Conservation (phyloP, 2,329 filamentous ascomycete species). For the Penicillium sp. region DNA sequence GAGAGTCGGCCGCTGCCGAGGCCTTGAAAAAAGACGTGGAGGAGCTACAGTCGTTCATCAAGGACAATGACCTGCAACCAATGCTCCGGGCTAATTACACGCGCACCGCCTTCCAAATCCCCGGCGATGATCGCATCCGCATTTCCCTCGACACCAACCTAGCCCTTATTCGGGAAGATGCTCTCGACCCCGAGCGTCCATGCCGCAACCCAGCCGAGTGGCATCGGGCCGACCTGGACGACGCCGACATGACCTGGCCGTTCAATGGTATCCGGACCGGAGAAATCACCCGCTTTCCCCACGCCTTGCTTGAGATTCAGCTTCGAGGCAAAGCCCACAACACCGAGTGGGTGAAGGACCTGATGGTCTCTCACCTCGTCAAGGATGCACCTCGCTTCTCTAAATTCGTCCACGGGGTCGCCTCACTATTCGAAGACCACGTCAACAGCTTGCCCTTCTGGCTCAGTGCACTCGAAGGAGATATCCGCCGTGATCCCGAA, state of each 20-base stretch:
- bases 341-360: constrained; percentile 81
- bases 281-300: constrained; percentile 86
- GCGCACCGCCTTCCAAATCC: constrained; percentile 94
- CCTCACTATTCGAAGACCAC: constrained; percentile 87
- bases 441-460: constrained; percentile 97
- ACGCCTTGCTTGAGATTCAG: constrained; percentile 89
- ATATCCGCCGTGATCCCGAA: constrained; percentile 91
- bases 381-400: constrained; percentile 87
- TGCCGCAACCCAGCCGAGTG: constrained; percentile 84
- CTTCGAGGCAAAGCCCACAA: constrained; percentile 61
- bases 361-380: constrained; percentile 89
- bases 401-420: constrained; percentile 93
- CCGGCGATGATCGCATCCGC: constrained; percentile 81
- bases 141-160: constrained; percentile 92
- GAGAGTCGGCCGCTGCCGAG: constrained; percentile 62
- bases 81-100: constrained; percentile 88
- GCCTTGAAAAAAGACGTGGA: constrained; percentile 68
- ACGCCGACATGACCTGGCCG: constrained; percentile 74
- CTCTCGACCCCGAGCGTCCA: constrained; percentile 75
- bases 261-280: constrained; percentile 84
- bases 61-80: constrained; percentile 72
- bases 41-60: constrained; percentile 75
- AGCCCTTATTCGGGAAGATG: constrained; percentile 73
- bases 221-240: constrained; percentile 89
- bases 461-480: constrained; percentile 84